Base-by-base conservation (phyloP, 1,284 basidiomycete genomes). In the Sphaerobolus stellatus region DNA sequence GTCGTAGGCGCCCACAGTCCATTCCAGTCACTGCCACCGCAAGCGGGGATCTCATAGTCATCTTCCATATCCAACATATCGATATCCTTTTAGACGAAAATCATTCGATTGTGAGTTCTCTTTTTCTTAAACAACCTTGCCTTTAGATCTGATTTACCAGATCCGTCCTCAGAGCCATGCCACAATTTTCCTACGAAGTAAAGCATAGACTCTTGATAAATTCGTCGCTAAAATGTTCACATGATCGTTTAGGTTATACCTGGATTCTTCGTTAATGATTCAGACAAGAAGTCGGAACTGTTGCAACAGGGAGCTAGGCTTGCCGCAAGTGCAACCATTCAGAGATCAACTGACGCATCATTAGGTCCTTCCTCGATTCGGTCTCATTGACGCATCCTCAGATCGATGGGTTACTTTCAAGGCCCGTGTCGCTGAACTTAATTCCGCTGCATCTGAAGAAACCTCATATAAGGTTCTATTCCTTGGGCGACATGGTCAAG, bases 401-500 rank as follows among this genome's bases (percentile, higher is more conserved):
- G 68, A 78, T 18, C 68, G 83, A 43, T 91, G 88, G 88, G 49
- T 56, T 0, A 74, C 63, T 0, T 78, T 90, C 51, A 64, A 71
- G 27, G 55, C 59, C 4, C 59, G 68, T 3, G 69, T 91, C 20
- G 55, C 65, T 4, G 57, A 64, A 7, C 64, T 90, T 45, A 85
- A 87, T 56, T 55, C 61, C 5, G 60, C 68, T 0, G 73, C 77
- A 1, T 66, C 72, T 5, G 57, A 61, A 0, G 67, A 69, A 2
- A 74, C 72, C 9, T 68, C 68, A 4, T 81, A 82, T 68, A 91
- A 89, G 63, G 75, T 89, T 9, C 74, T 90, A 54, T 82, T 83
- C 56, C 66, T 90, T 13, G 80, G 80, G 3, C 72, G 90, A 58
- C 89, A 92, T 59, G 90, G 90, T 0, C 73, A 91, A 70, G 90